These are phyloP conservation scores for Colletotrichum sansevieriae DNA, from an alignment of 2,329 filamentous ascomycete genomes.

Conservation along the genomic window DNA sequence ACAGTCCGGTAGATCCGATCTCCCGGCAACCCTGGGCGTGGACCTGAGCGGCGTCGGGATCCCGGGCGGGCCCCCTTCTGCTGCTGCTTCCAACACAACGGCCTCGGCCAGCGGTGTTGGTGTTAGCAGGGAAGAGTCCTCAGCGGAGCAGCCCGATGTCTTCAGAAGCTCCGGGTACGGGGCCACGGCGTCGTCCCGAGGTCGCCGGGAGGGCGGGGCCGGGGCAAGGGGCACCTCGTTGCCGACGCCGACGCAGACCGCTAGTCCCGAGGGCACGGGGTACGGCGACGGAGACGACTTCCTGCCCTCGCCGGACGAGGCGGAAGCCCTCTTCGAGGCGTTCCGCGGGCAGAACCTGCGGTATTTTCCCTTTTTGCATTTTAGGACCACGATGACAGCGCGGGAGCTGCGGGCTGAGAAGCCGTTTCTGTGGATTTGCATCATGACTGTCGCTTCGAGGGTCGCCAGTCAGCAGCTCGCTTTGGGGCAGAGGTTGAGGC, in stretches of 20 bases:
- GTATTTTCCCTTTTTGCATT: slow-evolving; percentile 48
- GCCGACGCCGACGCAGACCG: slow-evolving; percentile 35
- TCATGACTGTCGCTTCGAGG: slow-evolving; percentile 50
- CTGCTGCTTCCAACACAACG: background rate
- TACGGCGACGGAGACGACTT: slow-evolving; percentile 26
- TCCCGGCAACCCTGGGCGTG: slow-evolving; percentile 9
- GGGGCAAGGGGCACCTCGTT: slow-evolving; percentile 7
- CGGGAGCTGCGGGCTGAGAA: slow-evolving; percentile 47
- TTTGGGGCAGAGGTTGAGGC: slow-evolving; percentile 45
- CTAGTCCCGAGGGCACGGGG: slow-evolving; percentile 21
- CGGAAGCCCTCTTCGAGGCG: slow-evolving; percentile 35
- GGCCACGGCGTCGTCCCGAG: background rate
- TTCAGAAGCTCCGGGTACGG: background rate
- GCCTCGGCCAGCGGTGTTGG: background rate
- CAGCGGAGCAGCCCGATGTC: background rate
- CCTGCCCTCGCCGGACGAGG: slow-evolving; percentile 34
- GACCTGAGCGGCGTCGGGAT: background rate
- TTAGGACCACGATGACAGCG: slow-evolving; percentile 42
- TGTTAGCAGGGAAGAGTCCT: background rate
- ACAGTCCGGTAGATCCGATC: slow-evolving; percentile 27
- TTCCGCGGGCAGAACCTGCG: slow-evolving; percentile 46
- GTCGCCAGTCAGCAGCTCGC: slow-evolving; percentile 44
- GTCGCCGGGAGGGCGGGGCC: background rate
- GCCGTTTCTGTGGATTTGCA: slow-evolving; percentile 55
- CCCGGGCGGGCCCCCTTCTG: background rate